These are phyloP conservation scores for Fraxinus excelsior DNA, from an alignment of 257 asterid species.

Conservation along the genomic window DNA sequence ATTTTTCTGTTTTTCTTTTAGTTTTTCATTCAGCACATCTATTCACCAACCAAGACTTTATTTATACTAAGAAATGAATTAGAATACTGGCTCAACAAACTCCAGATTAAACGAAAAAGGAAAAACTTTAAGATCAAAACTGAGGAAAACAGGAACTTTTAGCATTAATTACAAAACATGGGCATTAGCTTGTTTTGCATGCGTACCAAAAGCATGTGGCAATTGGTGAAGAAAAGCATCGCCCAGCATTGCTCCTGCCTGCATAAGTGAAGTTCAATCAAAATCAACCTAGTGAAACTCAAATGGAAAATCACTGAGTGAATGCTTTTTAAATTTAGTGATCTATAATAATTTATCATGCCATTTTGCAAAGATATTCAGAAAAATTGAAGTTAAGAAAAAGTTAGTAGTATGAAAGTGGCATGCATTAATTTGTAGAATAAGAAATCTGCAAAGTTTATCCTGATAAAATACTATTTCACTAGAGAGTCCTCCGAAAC, in stretches of 20 bases:
- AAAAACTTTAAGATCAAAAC: not conserved
- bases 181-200: constrained; percentile 10
- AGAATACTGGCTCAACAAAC: not conserved
- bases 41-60: not conserved
- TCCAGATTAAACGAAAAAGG: not conserved
- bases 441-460: not conserved
- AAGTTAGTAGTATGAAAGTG: not conserved
- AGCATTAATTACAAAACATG: constrained; percentile 19
- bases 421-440: constrained; percentile 1
- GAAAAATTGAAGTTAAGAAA: not conserved
- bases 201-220: constrained; percentile 98
- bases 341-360: constrained; percentile 3
- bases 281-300: constrained; percentile 23
- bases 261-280: constrained; percentile 31
- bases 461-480: not conserved
- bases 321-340: constrained; percentile 1
- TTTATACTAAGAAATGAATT: not conserved
- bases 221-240: constrained; percentile 99
- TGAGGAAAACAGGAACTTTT: not conserved
- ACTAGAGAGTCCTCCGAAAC: not conserved
- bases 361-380: not conserved
- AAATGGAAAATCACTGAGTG: not conserved
- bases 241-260: constrained; percentile 99
- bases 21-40: not conserved
- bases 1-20: not conserved